These are phyloP conservation scores for Sorghum bicolor DNA, from an alignment of 176 grass and related monocot genomes.

Conservation along the genomic window DNA sequence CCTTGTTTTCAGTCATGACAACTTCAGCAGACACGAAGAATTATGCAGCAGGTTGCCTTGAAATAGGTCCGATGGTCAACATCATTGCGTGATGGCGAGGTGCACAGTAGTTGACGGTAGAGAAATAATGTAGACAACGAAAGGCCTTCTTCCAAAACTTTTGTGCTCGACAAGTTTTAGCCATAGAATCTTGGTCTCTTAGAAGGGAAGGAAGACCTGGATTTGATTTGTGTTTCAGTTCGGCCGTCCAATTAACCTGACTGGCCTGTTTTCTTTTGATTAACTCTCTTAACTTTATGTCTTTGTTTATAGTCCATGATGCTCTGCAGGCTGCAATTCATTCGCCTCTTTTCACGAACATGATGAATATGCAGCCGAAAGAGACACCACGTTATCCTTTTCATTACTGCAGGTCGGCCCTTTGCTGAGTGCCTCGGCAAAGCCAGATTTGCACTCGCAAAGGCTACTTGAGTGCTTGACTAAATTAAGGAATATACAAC, in stretches of 20 bases:
- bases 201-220: background rate
- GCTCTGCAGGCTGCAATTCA: background rate
- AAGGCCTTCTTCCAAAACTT: background rate
- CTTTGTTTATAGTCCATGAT: background rate
- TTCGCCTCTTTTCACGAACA: background rate
- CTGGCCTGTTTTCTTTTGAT: background rate
- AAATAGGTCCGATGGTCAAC: background rate
- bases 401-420: too few species aligned
- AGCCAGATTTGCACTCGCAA: too few species aligned
- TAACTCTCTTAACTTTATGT: background rate
- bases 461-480: too few species aligned
- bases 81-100: background rate
- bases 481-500: background rate
- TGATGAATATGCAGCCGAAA: background rate
- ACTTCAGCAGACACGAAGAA: background rate
- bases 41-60: background rate
- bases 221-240: too few species aligned
- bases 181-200: background rate
- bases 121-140: background rate
- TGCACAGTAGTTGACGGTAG: background rate
- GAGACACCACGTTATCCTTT: background rate
- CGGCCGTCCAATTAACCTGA: too few species aligned
- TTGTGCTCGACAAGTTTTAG: background rate
- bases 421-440: too few species aligned
- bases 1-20: background rate